Conservation (phyloP, 176 grass and related monocot genomes). For the Bothriochloa decipiens region DNA sequence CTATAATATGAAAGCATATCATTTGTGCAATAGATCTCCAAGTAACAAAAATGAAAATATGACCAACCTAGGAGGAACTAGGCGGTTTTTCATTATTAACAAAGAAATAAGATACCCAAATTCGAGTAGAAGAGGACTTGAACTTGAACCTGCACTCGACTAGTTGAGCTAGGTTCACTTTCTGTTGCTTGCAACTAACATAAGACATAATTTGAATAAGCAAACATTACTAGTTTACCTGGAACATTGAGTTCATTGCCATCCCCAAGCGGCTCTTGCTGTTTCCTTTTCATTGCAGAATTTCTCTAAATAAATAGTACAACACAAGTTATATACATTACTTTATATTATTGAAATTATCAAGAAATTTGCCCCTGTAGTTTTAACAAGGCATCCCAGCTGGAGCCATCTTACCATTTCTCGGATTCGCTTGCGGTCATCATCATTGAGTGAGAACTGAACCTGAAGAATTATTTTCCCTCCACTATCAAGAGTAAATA, state of each 20-base stretch:
- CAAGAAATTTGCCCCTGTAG: background rate
- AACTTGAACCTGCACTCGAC: background rate
- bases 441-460: slow-evolving; percentile 52
- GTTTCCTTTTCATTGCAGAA: slow-evolving; percentile 46
- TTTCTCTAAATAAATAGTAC: slow-evolving; percentile 46
- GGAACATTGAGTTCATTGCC: slow-evolving; percentile 22
- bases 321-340: background rate
- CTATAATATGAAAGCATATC: slow-evolving; percentile 20
- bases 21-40: background rate
- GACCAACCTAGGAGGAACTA: background rate
- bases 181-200: slow-evolving; percentile 15
- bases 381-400: slow-evolving; percentile 5
- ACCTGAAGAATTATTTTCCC: slow-evolving; percentile 41
- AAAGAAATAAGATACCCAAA: background rate
- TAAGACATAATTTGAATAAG: background rate
- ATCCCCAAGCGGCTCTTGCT: slow-evolving; percentile 39
- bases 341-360: background rate
- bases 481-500: slow-evolving; percentile 39
- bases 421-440: slow-evolving; percentile 50
- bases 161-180: background rate
- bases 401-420: slow-evolving; percentile 43
- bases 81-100: background rate
- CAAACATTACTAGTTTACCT: slow-evolving; percentile 31
- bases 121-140: background rate
- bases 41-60: slow-evolving; percentile 6